Base-by-base conservation (phyloP, 495 filamentous ascomycete genomes). In the Aspergillus panamensis region DNA sequence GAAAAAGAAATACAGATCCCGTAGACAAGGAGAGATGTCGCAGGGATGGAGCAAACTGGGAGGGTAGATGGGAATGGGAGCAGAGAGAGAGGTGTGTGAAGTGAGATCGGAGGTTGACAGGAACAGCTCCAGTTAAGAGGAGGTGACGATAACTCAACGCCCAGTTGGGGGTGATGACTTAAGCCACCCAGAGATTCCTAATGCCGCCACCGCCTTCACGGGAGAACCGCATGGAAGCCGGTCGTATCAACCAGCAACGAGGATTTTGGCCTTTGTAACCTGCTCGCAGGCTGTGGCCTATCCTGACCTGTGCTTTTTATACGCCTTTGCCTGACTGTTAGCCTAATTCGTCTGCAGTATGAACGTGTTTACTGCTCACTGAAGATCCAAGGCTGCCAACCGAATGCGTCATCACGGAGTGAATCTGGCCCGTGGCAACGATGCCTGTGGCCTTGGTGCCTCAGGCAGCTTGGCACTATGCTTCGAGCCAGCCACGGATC, bases 161-260 rank as follows among this genome's bases (percentile, higher is more conserved):
- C 54, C 59, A 51, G 47, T 25, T 48, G 29, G 55, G 49, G 37
- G 47, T 57, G 72, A 69, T 77, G 72, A 77, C 69, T 64, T 75
- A 75, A 77, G 71, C 73, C 67, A 70, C 63, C 50, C 29, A 57
- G 31, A 33, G 48, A 62, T 66, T 67, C 63, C 52, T 58, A 35
- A 40, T 48, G 55, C 66, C 69, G 66, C 68, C 68, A 68, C 68
- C 69, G 63, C 62, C 68, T 54, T 37, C 55, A 14, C 55, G 47
- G 59, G 25, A 62, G 71, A 75, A 77, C 58, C 66, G 55, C 43
- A 77, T 75, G 73, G 74, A 77, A 77, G 54, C 69, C 62, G 58
- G 67, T 74, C 67, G 72, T 62, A 57, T 40, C 58, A 25, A 54
- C 50, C 35, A 33, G 30, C 16, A 40, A 12, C 14, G 3, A 8